These are phyloP conservation scores for Amphibolis antarctica DNA, from an alignment of 106 monocot species.

Conservation along the genomic window DNA sequence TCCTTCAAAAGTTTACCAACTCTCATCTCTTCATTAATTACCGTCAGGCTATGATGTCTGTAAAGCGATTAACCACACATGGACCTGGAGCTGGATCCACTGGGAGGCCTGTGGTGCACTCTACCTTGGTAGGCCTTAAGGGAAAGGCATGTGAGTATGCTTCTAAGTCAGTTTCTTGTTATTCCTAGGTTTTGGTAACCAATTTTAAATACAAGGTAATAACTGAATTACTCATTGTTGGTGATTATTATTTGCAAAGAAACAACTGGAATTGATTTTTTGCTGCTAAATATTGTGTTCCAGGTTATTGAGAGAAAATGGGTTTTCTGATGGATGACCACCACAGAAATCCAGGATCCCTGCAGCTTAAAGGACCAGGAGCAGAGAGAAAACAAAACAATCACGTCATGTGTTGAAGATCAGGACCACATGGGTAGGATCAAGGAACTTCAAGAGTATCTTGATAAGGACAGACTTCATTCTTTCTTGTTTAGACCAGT, in stretches of 20 bases:
- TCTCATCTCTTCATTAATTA: constrained; percentile 7
- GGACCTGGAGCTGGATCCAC: constrained; percentile 37
- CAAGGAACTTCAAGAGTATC: constrained; percentile 60
- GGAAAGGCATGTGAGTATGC: constrained; percentile 73
- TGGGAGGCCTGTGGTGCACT: constrained; percentile 65
- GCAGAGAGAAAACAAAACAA: constrained; percentile 46
- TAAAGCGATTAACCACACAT: constrained; percentile 36
- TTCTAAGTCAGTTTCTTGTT: neutral
- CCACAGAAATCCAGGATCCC: constrained; percentile 66
- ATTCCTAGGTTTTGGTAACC: neutral
- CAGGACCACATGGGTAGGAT: constrained; percentile 85
- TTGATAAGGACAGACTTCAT: constrained; percentile 37
- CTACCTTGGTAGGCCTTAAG: constrained; percentile 47
- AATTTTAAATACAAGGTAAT: neutral
- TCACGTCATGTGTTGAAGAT: constrained; percentile 60
- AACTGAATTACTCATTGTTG: too few relatives aligned
- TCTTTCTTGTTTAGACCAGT: neutral
- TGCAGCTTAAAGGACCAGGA: constrained; percentile 63
- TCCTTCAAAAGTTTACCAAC: neutral
- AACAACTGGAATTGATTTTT: neutral
- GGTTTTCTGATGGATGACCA: constrained; percentile 58
- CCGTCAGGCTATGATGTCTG: constrained; percentile 66
- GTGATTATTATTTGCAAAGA: too few relatives aligned
- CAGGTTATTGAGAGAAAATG: constrained; percentile 55
- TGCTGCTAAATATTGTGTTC: neutral